Evolutionary conservation across 1,284 basidiomycete species (phyloP).

Genomic region (Singerocomus rubriflavus): DNA sequence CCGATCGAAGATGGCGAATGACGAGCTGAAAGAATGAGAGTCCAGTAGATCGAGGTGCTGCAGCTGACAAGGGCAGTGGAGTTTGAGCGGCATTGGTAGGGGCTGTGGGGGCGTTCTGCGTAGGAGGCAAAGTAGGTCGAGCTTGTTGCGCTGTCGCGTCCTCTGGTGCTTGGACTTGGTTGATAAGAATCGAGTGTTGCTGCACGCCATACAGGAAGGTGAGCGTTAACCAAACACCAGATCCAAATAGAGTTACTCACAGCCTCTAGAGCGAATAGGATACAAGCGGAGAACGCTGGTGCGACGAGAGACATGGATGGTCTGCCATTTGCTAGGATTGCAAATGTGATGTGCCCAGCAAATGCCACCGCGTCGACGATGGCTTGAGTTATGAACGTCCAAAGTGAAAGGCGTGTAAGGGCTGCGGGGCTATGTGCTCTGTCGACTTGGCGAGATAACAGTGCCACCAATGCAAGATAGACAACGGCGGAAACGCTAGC

Average conservation of each 20-base stretch:
- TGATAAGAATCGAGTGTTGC: constrained; percentile 81
- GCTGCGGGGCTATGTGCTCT: constrained; percentile 75
- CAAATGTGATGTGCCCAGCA: constrained; percentile 81
- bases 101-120: background rate
- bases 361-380: constrained; percentile 80
- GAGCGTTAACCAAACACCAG: background rate
- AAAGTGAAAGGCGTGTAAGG: constrained; percentile 74
- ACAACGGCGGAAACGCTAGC: constrained; percentile 65
- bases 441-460: constrained; percentile 73
- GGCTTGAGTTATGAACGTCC: constrained; percentile 76
- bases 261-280: constrained; percentile 70
- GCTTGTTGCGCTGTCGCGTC: constrained; percentile 40
- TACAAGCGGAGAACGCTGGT: constrained; percentile 75
- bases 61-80: constrained; percentile 15
- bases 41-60: constrained; percentile 12
- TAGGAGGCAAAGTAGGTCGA: constrained; percentile 6
- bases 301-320: constrained; percentile 76
- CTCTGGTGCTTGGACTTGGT: constrained; percentile 82
- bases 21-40: constrained; percentile 49
- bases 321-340: constrained; percentile 75
- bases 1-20: constrained; percentile 56
- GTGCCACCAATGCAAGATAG: constrained; percentile 63
- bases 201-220: constrained; percentile 30
- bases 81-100: constrained; percentile 13
- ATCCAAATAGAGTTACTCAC: constrained; percentile 40